Percentiles rank a stretch among this genome's conserved stretches.
Evolutionary conservation across 208 protist genomes (phyloP).

Genomic region (Zelonia costaricensis): DNA sequence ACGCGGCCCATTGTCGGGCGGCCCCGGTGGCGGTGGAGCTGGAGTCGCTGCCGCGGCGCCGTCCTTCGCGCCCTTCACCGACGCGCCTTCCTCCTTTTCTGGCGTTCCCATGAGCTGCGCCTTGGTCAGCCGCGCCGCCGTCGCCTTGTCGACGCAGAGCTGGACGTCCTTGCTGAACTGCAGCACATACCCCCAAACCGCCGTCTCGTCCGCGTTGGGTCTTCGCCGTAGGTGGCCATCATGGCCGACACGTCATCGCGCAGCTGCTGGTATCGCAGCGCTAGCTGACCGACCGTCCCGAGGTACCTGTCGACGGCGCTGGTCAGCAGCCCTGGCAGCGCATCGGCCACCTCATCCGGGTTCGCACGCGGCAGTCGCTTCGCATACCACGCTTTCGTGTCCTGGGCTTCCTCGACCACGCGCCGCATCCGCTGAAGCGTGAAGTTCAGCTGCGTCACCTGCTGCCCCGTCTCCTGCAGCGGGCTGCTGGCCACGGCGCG

Average conservation of each 20-base stretch:
- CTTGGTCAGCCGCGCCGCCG: constrained; percentile 27
- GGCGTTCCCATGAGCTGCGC: constrained; percentile 12
- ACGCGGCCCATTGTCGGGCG: background rate
- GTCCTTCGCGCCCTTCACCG: too few relatives aligned
- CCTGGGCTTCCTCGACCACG: constrained; percentile 57
- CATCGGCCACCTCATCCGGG: constrained; percentile 31
- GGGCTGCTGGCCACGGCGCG: constrained; percentile 30
- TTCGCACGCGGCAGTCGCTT: constrained; percentile 34
- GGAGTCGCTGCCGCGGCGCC: background rate
- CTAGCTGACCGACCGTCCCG: constrained; percentile 43
- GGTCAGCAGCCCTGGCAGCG: constrained; percentile 39
- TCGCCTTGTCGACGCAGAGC: constrained; percentile 34
- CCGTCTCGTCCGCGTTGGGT: constrained; percentile 57
- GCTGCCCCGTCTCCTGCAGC: constrained; percentile 61
- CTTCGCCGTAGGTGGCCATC: constrained; percentile 77
- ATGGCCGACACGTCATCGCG: constrained; percentile 68
- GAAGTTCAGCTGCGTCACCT: constrained; percentile 64
- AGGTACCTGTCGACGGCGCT: constrained; percentile 33
- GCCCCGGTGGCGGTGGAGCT: background rate
- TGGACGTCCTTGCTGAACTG: constrained; percentile 58
- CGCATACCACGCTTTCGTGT: constrained; percentile 34
- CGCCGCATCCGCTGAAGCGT: constrained; percentile 76
- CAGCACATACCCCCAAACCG: constrained; percentile 59
- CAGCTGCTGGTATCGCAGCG: constrained; percentile 60
- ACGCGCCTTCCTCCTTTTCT: background rate